Conservation (phyloP, 139 green algal genomes). For the Volvox africanus region DNA sequence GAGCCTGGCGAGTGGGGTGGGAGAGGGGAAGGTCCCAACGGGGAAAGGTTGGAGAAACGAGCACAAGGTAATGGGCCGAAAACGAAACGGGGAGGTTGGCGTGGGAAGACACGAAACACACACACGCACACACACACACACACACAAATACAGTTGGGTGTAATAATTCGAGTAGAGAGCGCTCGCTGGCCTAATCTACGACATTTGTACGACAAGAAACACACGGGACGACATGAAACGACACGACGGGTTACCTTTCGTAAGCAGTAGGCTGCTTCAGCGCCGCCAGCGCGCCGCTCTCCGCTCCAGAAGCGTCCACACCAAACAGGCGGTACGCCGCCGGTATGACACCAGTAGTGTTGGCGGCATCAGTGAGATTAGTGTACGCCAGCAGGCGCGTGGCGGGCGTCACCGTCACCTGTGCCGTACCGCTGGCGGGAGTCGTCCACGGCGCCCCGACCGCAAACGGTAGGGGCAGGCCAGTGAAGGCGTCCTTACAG, state of each 20-base stretch:
- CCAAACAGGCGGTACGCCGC: background rate
- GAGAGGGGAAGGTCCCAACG: background rate
- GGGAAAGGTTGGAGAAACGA: background rate
- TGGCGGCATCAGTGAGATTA: background rate
- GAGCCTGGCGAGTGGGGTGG: too few relatives aligned
- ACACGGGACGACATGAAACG: background rate
- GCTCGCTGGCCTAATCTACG: too few relatives aligned
- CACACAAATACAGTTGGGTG: background rate
- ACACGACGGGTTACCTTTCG: background rate
- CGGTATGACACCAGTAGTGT: background rate
- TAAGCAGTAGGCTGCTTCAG: background rate
- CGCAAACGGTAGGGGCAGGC: background rate
- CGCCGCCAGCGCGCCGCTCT: background rate
- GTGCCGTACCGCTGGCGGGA: background rate
- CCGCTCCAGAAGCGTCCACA: background rate
- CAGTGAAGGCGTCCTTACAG: constrained; percentile 1
- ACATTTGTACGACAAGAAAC: background rate
- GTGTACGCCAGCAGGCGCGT: background rate
- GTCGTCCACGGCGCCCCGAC: background rate
- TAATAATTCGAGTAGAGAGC: too few relatives aligned
- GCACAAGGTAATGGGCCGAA: background rate
- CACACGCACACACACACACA: background rate
- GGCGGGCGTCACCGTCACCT: background rate
- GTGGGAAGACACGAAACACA: background rate
- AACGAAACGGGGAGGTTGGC: background rate